Conservation (phyloP, 495 filamentous ascomycete genomes). For the Penicillium robsamsonii region DNA sequence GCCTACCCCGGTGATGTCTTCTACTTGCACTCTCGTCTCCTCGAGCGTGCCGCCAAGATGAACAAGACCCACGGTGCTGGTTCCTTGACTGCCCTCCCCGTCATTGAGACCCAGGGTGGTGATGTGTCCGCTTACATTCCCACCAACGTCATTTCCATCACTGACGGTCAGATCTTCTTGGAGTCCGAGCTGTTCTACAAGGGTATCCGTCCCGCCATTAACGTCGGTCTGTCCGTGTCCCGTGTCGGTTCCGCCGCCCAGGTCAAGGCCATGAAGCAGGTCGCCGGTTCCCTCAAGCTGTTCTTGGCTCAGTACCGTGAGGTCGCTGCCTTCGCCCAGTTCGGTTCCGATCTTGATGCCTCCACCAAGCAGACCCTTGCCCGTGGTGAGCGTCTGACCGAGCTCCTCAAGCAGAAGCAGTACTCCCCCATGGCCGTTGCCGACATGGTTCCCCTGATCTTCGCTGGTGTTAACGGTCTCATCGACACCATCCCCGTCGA, state of each 20-base stretch:
- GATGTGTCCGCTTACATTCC: conserved; percentile 99
- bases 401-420: conserved; percentile 99
- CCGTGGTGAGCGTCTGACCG: conserved; percentile 98
- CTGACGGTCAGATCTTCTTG: conserved; percentile 99
- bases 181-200: conserved; percentile 99
- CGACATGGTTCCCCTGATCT: conserved; percentile 99
- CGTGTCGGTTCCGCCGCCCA: conserved; percentile 99
- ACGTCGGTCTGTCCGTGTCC: conserved; percentile 99
- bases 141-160: conserved; percentile 99
- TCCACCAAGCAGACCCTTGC: conserved; percentile 97
- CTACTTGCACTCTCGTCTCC: conserved; percentile 99
- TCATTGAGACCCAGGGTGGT: conserved; percentile 99
- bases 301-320: conserved; percentile 99
- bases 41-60: conserved; percentile 99
- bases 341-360: conserved; percentile 99
- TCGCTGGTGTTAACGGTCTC: conserved; percentile 96
- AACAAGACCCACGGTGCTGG: conserved; percentile 93
- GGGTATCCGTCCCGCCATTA: conserved; percentile 99
- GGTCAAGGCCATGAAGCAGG: conserved; percentile 99
- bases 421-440: conserved; percentile 98
- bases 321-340: conserved; percentile 98
- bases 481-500: conserved; percentile 81
- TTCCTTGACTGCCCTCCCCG: conserved; percentile 93
- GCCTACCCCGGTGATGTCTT: conserved; percentile 99
- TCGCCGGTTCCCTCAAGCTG: conserved; percentile 98